phyloP scores from a whole-genome alignment of 225 moss, liverwort and hornwort species.

The Polytrichum formosum region DNA sequence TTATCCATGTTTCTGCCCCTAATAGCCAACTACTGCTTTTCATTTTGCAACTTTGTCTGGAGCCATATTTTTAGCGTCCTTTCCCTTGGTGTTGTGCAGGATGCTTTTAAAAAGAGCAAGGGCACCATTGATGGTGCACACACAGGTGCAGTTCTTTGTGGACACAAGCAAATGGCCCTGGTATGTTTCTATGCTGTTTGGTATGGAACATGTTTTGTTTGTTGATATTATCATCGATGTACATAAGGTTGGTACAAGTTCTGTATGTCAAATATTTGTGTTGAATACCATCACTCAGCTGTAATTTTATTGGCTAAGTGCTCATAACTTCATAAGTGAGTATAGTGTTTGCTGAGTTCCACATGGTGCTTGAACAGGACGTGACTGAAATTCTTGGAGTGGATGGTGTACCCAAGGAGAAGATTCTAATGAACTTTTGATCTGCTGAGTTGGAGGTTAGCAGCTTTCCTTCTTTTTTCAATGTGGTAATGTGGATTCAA shows the following conservation, averaged over 20 bases:
- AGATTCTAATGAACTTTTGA: constrained; percentile 78
- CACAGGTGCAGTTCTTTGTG: constrained; percentile 85
- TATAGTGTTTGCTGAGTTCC: constrained; percentile 1
- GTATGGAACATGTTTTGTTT: too few species aligned
- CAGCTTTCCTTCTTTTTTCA: background rate
- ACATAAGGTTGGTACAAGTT: too few species aligned
- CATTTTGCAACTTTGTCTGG: background rate
- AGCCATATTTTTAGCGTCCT: background rate
- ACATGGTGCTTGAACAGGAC: constrained; percentile 50
- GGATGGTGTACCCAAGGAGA: constrained; percentile 77
- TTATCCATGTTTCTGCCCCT: too few species aligned
- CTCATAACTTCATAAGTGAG: background rate
- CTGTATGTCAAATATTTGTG: too few species aligned
- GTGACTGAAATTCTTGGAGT: constrained; percentile 75
- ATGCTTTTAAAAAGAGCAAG: constrained; percentile 69
- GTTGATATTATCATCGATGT: too few species aligned
- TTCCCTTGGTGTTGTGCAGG: constrained; percentile 36
- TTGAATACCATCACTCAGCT: too few species aligned
- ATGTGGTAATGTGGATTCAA: background rate
- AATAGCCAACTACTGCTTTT: too few species aligned
- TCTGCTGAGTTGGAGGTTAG: constrained; percentile 2
- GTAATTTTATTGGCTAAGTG: constrained; percentile 3
- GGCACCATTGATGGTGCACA: constrained; percentile 44
- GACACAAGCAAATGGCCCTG: constrained; percentile 94
- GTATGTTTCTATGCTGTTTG: constrained; percentile 29